A percentile compares a stretch with the other conserved stretches of the same genome.
These are phyloP conservation scores for Suillus subluteus DNA, from an alignment of 768 basidiomycete species.

Conservation along the genomic window DNA sequence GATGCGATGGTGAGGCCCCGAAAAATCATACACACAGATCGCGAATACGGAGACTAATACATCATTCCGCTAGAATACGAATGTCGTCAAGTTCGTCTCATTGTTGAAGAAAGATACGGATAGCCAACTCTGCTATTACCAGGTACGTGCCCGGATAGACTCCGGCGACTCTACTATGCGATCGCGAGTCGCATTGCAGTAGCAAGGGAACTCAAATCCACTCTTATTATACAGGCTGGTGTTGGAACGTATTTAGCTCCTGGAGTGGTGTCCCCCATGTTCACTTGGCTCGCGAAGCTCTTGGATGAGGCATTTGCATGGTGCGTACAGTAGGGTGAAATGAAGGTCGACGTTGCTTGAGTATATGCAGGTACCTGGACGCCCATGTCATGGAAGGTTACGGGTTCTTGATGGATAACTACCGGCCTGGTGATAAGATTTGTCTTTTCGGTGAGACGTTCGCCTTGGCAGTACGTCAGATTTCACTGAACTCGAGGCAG, in stretches of 20 bases:
- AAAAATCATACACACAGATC: neutral
- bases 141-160: conserved; percentile 43
- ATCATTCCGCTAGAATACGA: conserved; percentile 53
- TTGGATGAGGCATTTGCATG: conserved; percentile 75
- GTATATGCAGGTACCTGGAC: conserved; percentile 60
- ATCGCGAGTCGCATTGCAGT: neutral
- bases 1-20: conserved; percentile 42
- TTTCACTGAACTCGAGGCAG: conserved; percentile 37
- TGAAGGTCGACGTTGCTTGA: neutral
- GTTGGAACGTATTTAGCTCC: conserved; percentile 58
- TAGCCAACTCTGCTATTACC: conserved; percentile 70
- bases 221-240: conserved; percentile 40
- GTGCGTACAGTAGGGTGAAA: conserved; percentile 38
- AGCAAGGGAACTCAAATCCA: neutral
- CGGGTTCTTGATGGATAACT: conserved; percentile 79
- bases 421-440: conserved; percentile 70
- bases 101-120: conserved; percentile 66
- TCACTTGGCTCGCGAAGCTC: conserved; percentile 59
- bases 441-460: conserved; percentile 64
- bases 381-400: conserved; percentile 78
- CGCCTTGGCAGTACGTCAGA: neutral
- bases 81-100: conserved; percentile 70
- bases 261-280: conserved; percentile 66
- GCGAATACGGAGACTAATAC: neutral
- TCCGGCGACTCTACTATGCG: neutral